These are phyloP conservation scores for Spizellomyces sp. DNA, from an alignment of 192 early-diverging fungal genomes.

Conservation along the genomic window DNA sequence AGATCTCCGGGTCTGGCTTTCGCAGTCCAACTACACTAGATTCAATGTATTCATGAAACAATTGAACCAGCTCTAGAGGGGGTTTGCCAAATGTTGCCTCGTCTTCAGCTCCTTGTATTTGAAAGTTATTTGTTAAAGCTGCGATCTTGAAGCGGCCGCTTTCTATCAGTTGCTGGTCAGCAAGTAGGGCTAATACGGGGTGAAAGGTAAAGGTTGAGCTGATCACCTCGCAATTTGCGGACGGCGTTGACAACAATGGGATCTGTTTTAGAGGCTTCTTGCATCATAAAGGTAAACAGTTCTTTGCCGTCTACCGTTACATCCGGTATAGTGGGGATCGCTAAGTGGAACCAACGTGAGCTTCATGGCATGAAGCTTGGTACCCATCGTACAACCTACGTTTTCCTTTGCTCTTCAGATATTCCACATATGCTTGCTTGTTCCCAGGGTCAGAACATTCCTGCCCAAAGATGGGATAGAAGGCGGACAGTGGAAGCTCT, in stretches of 20 bases:
- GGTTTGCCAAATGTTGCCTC: conserved; percentile 27
- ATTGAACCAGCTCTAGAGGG: conserved; percentile 32
- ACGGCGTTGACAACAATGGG: conserved; percentile 53
- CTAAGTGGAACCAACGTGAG: no score
- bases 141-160: conserved; percentile 64
- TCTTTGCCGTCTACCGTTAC: conserved; percentile 55
- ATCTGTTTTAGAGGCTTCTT: conserved; percentile 50
- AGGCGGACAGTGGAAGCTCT: conserved; percentile 58
- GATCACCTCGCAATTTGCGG: conserved; percentile 42
- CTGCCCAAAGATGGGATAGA: conserved; percentile 60
- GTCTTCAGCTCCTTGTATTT: conserved; percentile 30
- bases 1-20: conserved; percentile 82
- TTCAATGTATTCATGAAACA: conserved; percentile 80
- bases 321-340: background rate
- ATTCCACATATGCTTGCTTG: conserved; percentile 33
- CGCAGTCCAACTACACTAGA: conserved; percentile 74
- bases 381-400: background rate
- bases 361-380: no score
- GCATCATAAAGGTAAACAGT: conserved; percentile 67
- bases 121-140: conserved; percentile 86
- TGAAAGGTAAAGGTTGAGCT: background rate
- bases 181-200: background rate
- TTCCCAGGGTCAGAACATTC: conserved; percentile 60
- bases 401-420: conserved; percentile 29
- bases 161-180: conserved; percentile 7